A percentile compares a stretch with the other conserved stretches of the same genome.
Conservation (phyloP, 805 yeast genomes). For the Hanseniaspora taiwanica region DNA sequence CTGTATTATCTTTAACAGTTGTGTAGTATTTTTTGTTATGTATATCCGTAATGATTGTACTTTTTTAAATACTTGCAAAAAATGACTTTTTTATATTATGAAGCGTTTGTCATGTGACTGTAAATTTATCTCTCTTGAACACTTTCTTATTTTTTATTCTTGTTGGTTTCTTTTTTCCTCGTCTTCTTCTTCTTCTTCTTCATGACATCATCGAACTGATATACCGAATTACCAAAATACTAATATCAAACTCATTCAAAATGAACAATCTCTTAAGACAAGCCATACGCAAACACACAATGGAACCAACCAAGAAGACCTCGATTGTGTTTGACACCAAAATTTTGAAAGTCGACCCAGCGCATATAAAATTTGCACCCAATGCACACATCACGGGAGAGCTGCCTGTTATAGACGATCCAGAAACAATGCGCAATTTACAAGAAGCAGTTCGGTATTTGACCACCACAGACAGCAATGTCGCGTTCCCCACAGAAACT, state of each 20-base stretch:
- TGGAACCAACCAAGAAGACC: neutral
- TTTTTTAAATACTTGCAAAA: too few relatives aligned
- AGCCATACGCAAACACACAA: neutral
- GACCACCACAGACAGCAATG: conserved; percentile 39
- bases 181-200: too few relatives aligned
- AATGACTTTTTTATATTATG: too few relatives aligned
- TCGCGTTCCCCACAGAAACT: conserved; percentile 95
- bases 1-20: too few relatives aligned
- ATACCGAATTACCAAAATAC: too few relatives aligned
- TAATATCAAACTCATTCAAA: neutral
- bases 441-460: conserved; percentile 46
- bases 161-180: too few relatives aligned
- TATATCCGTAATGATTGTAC: too few relatives aligned
- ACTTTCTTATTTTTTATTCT: too few relatives aligned
- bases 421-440: conserved; percentile 38
- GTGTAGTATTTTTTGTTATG: too few relatives aligned
- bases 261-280: neutral
- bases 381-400: conserved; percentile 25
- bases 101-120: too few relatives aligned
- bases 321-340: conserved; percentile 22
- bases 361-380: conserved; percentile 33
- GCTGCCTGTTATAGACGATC: conserved; percentile 36
- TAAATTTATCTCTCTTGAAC: too few relatives aligned
- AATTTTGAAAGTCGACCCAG: conserved; percentile 42
- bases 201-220: too few relatives aligned